These are phyloP conservation scores for Arthrocladium fulminans DNA, from an alignment of 2,329 filamentous ascomycete species.

Conservation along the genomic window DNA sequence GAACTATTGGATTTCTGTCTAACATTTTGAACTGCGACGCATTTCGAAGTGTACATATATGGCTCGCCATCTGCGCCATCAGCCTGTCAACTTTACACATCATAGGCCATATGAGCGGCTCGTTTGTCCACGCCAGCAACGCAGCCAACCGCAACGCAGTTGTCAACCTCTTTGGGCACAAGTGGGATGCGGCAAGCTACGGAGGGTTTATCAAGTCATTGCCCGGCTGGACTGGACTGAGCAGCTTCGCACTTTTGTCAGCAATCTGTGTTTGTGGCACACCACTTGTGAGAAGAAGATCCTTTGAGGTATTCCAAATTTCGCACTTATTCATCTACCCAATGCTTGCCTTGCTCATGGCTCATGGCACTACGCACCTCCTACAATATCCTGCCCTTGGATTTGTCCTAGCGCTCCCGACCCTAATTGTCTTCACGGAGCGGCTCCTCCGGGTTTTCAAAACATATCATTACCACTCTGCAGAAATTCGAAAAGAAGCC, in stretches of 20 bases:
- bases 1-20: conserved; percentile 44
- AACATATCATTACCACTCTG: conserved; percentile 41
- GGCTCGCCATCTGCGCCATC: conserved; percentile 44
- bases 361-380: conserved; percentile 40
- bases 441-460: conserved; percentile 42
- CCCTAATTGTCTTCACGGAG: conserved; percentile 44
- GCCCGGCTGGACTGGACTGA: conserved; percentile 45
- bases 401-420: conserved; percentile 48
- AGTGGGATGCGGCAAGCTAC: conserved; percentile 39
- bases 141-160: conserved; percentile 38
- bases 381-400: conserved; percentile 50
- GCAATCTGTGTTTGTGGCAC: conserved; percentile 41
- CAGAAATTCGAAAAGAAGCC: conserved; percentile 45
- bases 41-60: conserved; percentile 48
- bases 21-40: conserved; percentile 51
- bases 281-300: conserved; percentile 43
- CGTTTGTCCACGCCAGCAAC: conserved; percentile 43
- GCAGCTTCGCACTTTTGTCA: conserved; percentile 43
- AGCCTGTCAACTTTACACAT: conserved; percentile 46
- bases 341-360: conserved; percentile 47
- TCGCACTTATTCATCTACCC: conserved; percentile 52
- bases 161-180: conserved; percentile 36
- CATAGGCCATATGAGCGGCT: conserved; percentile 46
- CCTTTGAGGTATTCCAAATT: conserved; percentile 50
- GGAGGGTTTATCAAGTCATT: conserved; percentile 39